Evolutionary conservation across 805 yeast species (phyloP).

Genomic region (Schizosaccharomyces cryophilus): DNA sequence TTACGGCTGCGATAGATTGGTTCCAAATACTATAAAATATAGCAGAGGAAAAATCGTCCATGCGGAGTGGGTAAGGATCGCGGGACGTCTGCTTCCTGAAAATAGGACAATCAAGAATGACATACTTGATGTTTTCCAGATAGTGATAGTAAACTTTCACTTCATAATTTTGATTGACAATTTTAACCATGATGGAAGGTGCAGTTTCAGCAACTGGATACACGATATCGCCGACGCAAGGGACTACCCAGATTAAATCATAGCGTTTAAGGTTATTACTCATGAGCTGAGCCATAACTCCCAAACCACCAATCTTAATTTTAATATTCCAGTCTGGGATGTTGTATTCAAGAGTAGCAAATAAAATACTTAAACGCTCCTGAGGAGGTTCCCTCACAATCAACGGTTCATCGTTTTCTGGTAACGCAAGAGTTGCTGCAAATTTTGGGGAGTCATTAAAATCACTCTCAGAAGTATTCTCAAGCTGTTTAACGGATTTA

Average conservation of each 20-base stretch:
- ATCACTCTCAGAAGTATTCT: no score
- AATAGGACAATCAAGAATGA: conserved; percentile 1
- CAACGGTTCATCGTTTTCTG: not conserved
- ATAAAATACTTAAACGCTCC: not conserved
- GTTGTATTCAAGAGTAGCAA: conserved; percentile 3
- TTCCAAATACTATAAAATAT: conserved; percentile 3
- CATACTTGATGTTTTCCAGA: not conserved
- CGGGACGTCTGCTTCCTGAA: not conserved
- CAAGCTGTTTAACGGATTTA: not conserved
- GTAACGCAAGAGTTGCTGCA: not conserved
- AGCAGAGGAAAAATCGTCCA: conserved; percentile 2
- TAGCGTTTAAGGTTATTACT: not conserved
- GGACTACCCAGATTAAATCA: conserved; percentile 3
- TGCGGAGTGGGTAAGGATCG: conserved; percentile 2
- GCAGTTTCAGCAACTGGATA: conserved; percentile 1
- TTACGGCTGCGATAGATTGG: conserved; percentile 2
- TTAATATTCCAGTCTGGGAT: conserved; percentile 3
- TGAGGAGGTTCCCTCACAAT: not conserved
- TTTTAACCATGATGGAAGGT: not conserved
- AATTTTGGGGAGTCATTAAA: not conserved
- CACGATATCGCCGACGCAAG: conserved; percentile 1
- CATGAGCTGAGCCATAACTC: conserved; percentile 3
- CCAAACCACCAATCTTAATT: conserved; percentile 3
- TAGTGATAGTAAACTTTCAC: not conserved
- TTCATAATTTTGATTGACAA: not conserved